These are phyloP conservation scores for Hemisphaericaspora nanyangensis DNA, from an alignment of 805 yeast species.

Conservation along the genomic window DNA sequence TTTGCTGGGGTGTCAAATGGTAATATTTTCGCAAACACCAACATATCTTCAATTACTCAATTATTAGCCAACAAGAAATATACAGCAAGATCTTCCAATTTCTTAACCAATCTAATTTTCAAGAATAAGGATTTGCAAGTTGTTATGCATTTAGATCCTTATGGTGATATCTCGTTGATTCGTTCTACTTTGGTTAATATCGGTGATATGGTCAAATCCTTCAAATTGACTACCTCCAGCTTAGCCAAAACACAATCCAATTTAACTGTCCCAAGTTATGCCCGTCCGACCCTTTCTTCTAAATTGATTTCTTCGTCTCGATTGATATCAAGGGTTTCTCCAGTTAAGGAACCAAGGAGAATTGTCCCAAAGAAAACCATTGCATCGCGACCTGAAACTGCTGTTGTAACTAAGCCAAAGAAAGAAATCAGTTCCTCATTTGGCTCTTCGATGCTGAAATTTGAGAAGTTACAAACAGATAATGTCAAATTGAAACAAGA, in stretches of 20 bases:
- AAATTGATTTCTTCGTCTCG: neutral
- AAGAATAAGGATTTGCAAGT: slow-evolving; percentile 17
- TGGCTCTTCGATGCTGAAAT: neutral
- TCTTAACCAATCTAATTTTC: slow-evolving; percentile 25
- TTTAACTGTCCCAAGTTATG: slow-evolving; percentile 22
- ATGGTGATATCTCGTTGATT: slow-evolving; percentile 20
- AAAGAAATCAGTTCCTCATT: neutral
- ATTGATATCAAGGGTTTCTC: too few species aligned
- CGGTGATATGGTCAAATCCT: slow-evolving; percentile 18
- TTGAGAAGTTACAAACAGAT: neutral
- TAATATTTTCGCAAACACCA: slow-evolving; percentile 24
- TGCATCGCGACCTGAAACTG: too few species aligned
- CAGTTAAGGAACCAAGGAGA: too few species aligned
- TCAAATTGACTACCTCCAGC: slow-evolving; percentile 10
- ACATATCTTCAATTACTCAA: slow-evolving; percentile 26
- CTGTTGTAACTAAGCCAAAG: too few species aligned
- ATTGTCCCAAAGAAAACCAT: too few species aligned
- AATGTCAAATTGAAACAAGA: neutral
- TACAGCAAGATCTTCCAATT: slow-evolving; percentile 21
- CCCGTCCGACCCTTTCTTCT: slow-evolving; percentile 30
- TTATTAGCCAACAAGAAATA: slow-evolving; percentile 10
- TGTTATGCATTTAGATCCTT: slow-evolving; percentile 24
- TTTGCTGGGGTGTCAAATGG: slow-evolving; percentile 9
- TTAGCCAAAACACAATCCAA: neutral
- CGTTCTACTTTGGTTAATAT: slow-evolving; percentile 25